Base-by-base conservation (phyloP, 148 eudicot species). In the Silene latifolia region DNA sequence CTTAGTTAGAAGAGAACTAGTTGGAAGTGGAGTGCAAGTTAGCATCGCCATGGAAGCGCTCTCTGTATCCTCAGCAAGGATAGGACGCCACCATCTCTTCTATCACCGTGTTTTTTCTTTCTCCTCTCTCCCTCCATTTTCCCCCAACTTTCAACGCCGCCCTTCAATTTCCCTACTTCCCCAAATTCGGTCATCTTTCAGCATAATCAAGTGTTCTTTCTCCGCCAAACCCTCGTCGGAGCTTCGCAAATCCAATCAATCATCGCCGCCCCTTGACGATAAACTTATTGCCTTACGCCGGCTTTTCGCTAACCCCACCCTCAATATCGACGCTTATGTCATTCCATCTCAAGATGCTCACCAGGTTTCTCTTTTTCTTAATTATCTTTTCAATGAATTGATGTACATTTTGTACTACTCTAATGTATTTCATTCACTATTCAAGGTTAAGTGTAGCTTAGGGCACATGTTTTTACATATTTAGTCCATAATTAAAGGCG, bases 261-360 rank as follows among this genome's bases (percentile, higher is more conserved):
- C 61, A 46, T 39, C 57, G 67, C 62, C 56, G 4, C 71, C 67
- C 13, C 78, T 63, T 0, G 97, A 92, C 48, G 83, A 78, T 19
- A 95, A 92, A 85, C 93, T 95, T 1, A 76, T 77, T 12, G 87
- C 89, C 6, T 82, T 95, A 47, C 89, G 98, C 3, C 86, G 87
- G 73, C 86, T 89, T 3, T 92, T 95, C 68, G 12, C 81, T 39
- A 90, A 82, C 75, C 96, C 97, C 2, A 80, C 81, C 20, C 64
- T 90, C 58, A 84, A 85, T 47, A 81, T 95, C 62, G 97, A 95
- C 73, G 98, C 97, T 39, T 95, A 92, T 65, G 82, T 92, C 70
- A 82, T 92, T 69, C 97, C 98, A 74, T 95, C 98, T 47, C 98
- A 95, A 72, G 98, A 95, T 62, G 97, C 98, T 74, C 98, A 95